A percentile compares a stretch with the other conserved stretches of the same genome.
Conservation (phyloP, 208 protist species). For the Trypanosoma mega region DNA sequence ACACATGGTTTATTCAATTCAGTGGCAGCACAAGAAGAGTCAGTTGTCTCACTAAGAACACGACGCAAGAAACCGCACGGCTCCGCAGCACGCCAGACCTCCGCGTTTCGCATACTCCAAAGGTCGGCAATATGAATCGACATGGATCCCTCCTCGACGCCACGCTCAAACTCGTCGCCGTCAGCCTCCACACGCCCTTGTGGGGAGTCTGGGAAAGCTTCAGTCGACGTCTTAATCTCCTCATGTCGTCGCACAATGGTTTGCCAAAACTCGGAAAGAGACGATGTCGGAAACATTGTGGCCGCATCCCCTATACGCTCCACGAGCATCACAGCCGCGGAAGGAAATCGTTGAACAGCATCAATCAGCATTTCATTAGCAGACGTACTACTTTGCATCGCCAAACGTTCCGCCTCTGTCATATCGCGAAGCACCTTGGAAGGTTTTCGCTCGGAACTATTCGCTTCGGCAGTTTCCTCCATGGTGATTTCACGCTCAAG, state of each 20-base stretch:
- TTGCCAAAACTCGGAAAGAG: slow-evolving; percentile 16
- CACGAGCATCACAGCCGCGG: slow-evolving; percentile 51
- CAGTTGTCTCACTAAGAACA: slow-evolving; percentile 23
- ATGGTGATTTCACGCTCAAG: slow-evolving; percentile 49
- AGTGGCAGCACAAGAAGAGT: slow-evolving; percentile 1
- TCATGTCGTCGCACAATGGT: slow-evolving; percentile 22
- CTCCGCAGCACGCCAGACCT: slow-evolving; percentile 76
- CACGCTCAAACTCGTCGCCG: slow-evolving; percentile 6
- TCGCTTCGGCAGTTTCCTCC: neutral
- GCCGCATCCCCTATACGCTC: slow-evolving; percentile 41
- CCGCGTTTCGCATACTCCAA: slow-evolving; percentile 63
- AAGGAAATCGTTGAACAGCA: slow-evolving; percentile 60
- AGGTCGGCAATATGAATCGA: slow-evolving; percentile 35
- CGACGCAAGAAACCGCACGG: slow-evolving; percentile 24
- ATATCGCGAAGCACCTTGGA: slow-evolving; percentile 64
- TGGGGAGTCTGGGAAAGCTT: too few species aligned
- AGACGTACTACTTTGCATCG: slow-evolving; percentile 33
- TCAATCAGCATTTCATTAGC: slow-evolving; percentile 42
- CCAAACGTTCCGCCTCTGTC: slow-evolving; percentile 29
- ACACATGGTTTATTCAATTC: neutral
- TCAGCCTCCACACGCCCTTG: slow-evolving; percentile 4
- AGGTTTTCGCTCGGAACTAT: slow-evolving; percentile 9
- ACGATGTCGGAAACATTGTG: slow-evolving; percentile 19
- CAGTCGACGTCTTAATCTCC: slow-evolving; percentile 10
- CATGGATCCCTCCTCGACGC: neutral